Base-by-base conservation (phyloP, 2,329 filamentous ascomycete species). In the Curvularia eragrostidis region DNA sequence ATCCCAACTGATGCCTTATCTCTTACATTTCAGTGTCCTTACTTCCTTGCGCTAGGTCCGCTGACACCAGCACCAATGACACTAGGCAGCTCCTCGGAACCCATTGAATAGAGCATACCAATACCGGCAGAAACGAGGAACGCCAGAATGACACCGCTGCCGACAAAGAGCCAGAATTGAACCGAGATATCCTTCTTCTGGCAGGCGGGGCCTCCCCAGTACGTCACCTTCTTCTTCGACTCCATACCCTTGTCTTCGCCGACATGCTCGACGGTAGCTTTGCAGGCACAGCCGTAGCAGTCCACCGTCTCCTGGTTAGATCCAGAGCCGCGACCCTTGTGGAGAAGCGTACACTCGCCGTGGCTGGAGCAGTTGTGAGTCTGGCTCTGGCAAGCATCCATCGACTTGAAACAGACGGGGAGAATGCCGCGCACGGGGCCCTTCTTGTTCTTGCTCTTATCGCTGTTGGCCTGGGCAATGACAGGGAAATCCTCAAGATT, bases 11-110 rank as follows among this genome's bases (percentile, higher is more conserved):
- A 24, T 23, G 9, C 13, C 23, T 41, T 23, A 3, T 48, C n/a
- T 51, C 24, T 21, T 50, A n/a, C 36, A 51, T n/a, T 8, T 1
- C 15, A 8, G 23, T 4, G 6, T 15, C 28, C 13, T 62, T 73
- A 82, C 67, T 81, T 80, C 56, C 73, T 75, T 19, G 34, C 47
- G 24, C 71, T 65, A 49, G 88, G 83, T 57, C 87, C 86, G 64
- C 89, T 91, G 36, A 99, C 94, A 63, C 95, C 95, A 47, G 95
- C 95, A n/a, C 93, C 92, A 76, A 99, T 93, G 8, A 99, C 94
- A 68, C 93, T 93, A 0, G 95, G 95, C 63, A 98, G 82, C 78
- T 93, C 90, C 81, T 96, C 88, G 75, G 90, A 86, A 32, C 94
- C 95, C 70, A 98, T 91, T 62, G 82, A 88, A 77, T 89, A 95